Evolutionary conservation across 257 asterid genomes (phyloP), one percentile per base, ranked within the genome.

Genomic region (Cynanchum wilfordii): DNA sequence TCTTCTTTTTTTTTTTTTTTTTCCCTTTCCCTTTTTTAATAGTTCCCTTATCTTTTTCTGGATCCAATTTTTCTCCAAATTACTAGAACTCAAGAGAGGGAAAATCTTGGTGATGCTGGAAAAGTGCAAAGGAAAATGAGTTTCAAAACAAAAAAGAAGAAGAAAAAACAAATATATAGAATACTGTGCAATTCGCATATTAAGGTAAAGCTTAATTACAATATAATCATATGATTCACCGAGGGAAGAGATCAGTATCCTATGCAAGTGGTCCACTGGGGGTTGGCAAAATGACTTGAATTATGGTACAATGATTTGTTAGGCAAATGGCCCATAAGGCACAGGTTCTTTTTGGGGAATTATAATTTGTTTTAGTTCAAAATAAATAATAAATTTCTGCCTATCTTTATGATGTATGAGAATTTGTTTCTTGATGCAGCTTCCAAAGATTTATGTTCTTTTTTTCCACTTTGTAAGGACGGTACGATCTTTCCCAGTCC

Each of bases 221-320:
- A 42, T 42, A 19, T 1, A 54, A 68, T 50, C 47, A 50, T 29
- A 50, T 68, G 19, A 49, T 68, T 54, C 44, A 30, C 10, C n/a
- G 10, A 8, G 45, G 52, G n/a, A 52, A 40, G 52, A 7, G 19
- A 5, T 30, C 5, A 11, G 50, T 29, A 8, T 25, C 7, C 22
- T 22, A 38, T 56, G 66, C 74, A 36, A 55, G 66, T 55, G 74
- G 66, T 13, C 74, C 66, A 38, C 12, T 11, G 66, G 38, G 66
- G 38, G 64, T 42, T 70, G 20, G 45, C 12, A 70, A 54, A 70
- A 17, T 51, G 64, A 19, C 58, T 9, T 19, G 7, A 69, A 22
- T 22, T 22, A 70, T 70, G 65, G 54, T 22, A 38, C 36, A 19
- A 17, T 22, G 36, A 70, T 70, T 55, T 47, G 66, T 71, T 71